These are phyloP conservation scores for Boletus sp. DNA, from an alignment of 768 basidiomycete species.

Conservation along the genomic window DNA sequence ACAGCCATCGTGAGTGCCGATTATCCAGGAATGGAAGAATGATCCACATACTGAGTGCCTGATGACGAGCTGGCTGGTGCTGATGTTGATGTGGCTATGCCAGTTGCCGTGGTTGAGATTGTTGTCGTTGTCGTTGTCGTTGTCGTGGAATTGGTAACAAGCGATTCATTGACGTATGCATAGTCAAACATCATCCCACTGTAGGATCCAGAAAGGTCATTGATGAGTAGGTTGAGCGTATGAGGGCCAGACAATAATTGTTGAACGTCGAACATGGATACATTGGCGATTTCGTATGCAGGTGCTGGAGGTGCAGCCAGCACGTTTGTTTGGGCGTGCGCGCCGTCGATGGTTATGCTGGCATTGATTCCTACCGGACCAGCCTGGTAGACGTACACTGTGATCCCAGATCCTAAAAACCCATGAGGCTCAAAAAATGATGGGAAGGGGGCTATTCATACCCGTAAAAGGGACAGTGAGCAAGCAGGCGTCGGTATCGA, in stretches of 20 bases:
- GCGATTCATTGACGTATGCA: slow-evolving; percentile 19
- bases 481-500: slow-evolving; percentile 13
- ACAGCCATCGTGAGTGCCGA: neutral
- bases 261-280: slow-evolving; percentile 26
- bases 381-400: slow-evolving; percentile 24
- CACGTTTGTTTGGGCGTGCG: slow-evolving; percentile 11
- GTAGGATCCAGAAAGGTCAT: slow-evolving; percentile 22
- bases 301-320: slow-evolving; percentile 20
- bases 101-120: neutral
- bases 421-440: neutral
- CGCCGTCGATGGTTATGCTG: slow-evolving; percentile 18
- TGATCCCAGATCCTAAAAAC: slow-evolving; percentile 21
- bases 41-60: slow-evolving; percentile 12
- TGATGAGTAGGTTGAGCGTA: slow-evolving; percentile 12
- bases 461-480: slow-evolving; percentile 25
- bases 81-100: neutral
- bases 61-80: neutral
- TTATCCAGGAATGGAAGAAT: neutral
- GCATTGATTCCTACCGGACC: slow-evolving; percentile 26
- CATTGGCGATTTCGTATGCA: slow-evolving; percentile 19
- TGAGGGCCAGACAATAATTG: slow-evolving; percentile 16
- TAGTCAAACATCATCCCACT: slow-evolving; percentile 28
- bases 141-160: slow-evolving; percentile 9
- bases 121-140: neutral
- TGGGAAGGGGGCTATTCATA: neutral